phyloP scores from a whole-genome alignment of 768 basidiomycete species.

The Exsudoporus frostii region DNA sequence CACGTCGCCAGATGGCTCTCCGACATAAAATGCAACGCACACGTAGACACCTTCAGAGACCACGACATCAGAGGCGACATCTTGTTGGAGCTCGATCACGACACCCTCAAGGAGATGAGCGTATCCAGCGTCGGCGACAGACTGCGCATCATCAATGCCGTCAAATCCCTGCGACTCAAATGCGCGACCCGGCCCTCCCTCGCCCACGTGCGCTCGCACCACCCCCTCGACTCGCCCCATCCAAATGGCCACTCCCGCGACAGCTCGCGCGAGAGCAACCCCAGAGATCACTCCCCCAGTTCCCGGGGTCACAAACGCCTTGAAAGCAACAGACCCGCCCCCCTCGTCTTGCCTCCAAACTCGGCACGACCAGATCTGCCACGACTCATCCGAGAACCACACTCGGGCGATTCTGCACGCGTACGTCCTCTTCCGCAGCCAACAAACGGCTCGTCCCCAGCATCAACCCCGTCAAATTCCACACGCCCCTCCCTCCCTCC shows the following conservation, averaged over 20 bases:
- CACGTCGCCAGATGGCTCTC: constrained; percentile 77
- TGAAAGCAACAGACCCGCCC: constrained; percentile 71
- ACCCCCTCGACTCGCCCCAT: neutral
- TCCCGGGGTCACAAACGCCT: constrained; percentile 44
- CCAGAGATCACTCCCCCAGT: constrained; percentile 23
- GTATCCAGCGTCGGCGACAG: constrained; percentile 88
- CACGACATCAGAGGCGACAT: constrained; percentile 94
- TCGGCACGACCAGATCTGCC: constrained; percentile 62
- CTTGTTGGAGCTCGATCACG: constrained; percentile 86
- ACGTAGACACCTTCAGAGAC: constrained; percentile 65
- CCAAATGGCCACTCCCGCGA: constrained; percentile 24
- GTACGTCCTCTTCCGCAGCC: constrained; percentile 33
- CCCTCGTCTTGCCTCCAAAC: constrained; percentile 65
- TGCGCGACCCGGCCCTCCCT: constrained; percentile 32
- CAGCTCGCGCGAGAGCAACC: constrained; percentile 18
- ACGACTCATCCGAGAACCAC: constrained; percentile 61
- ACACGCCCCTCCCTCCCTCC: constrained; percentile 55
- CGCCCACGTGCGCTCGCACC: neutral
- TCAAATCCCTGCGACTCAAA: constrained; percentile 71
- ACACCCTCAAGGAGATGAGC: constrained; percentile 86
- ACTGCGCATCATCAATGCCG: constrained; percentile 79
- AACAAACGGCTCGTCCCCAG: constrained; percentile 12
- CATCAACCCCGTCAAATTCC: constrained; percentile 28
- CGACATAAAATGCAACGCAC: constrained; percentile 69
- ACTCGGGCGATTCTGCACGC: constrained; percentile 51